These are phyloP conservation scores for Dalbergia cultrata DNA, from an alignment of 306 rosid species.

Conservation along the genomic window DNA sequence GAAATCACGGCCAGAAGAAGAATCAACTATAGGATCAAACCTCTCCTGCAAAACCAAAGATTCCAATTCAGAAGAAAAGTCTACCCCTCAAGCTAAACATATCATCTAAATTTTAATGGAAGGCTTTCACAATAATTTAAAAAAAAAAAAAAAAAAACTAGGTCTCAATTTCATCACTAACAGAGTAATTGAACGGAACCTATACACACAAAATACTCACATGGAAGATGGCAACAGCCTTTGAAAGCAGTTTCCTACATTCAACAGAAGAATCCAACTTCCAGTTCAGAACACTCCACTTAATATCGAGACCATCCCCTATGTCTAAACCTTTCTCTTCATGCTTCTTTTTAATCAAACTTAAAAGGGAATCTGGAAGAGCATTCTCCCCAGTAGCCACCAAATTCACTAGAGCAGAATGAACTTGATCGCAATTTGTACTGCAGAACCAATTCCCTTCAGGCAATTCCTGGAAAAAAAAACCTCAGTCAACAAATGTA, in stretches of 20 bases:
- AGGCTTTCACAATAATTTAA: not conserved
- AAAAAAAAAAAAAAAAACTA: not conserved
- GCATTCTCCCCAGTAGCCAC: conserved; percentile 62
- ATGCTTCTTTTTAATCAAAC: conserved; percentile 65
- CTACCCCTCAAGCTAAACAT: not conserved
- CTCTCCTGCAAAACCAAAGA: conserved; percentile 64
- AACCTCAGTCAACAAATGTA: conserved; percentile 29
- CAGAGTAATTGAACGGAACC: not conserved
- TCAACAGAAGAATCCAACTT: conserved; percentile 65
- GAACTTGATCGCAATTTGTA: conserved; percentile 61
- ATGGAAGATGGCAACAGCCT: conserved; percentile 85
- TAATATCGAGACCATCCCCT: conserved; percentile 59
- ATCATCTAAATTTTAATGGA: not conserved
- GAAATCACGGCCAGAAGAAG: conserved; percentile 80
- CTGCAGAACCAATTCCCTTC: conserved; percentile 93
- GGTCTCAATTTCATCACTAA: not conserved
- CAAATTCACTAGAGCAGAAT: conserved; percentile 67
- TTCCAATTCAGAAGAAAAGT: not conserved
- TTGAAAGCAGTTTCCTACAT: conserved; percentile 68
- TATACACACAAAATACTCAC: conserved; percentile 56
- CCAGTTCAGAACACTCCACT: conserved; percentile 93
- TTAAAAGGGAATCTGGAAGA: conserved; percentile 69
- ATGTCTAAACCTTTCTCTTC: conserved; percentile 57
- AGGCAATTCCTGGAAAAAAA: conserved; percentile 79
- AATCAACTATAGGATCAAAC: conserved; percentile 89